A percentile compares a stretch with the other conserved stretches of the same genome.
phyloP scores from a whole-genome alignment of 2,329 filamentous ascomycete genomes.

The Capronia coronata region DNA sequence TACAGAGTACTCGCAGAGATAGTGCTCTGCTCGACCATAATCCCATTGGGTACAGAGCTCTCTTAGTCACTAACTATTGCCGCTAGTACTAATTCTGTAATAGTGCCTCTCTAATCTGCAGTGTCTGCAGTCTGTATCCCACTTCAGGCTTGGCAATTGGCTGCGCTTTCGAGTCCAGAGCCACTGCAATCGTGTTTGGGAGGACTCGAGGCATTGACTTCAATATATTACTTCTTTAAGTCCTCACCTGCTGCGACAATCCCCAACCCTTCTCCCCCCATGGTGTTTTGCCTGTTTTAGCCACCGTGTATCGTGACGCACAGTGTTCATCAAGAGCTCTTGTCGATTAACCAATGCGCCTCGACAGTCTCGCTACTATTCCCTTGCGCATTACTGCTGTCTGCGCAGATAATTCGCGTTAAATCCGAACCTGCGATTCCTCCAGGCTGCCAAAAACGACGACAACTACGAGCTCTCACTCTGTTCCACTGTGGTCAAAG shows the following conservation, averaged over 20 bases:
- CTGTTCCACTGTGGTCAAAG: not conserved
- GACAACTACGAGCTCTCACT: conserved; percentile 4
- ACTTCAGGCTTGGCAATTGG: not conserved
- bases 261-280: not conserved
- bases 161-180: not conserved
- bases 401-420: conserved; percentile 10
- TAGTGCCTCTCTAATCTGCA: not conserved
- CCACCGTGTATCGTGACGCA: too few species aligned
- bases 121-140: not conserved
- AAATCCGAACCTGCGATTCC: conserved; percentile 9
- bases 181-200: not conserved
- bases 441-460: conserved; percentile 8
- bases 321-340: too few species aligned
- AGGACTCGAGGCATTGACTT: too few species aligned
- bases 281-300: too few species aligned
- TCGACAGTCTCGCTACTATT: too few species aligned
- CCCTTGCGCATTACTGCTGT: not conserved
- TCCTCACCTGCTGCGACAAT: not conserved
- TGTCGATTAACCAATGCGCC: too few species aligned
- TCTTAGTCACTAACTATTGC: not conserved
- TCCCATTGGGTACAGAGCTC: too few species aligned
- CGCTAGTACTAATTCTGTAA: not conserved
- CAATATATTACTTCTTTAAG: not conserved
- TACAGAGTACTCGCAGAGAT: too few species aligned
- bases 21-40: too few species aligned